Evolutionary conservation across 495 filamentous ascomycete genomes (phyloP).

Genomic region (Talaromyces adpressus): DNA sequence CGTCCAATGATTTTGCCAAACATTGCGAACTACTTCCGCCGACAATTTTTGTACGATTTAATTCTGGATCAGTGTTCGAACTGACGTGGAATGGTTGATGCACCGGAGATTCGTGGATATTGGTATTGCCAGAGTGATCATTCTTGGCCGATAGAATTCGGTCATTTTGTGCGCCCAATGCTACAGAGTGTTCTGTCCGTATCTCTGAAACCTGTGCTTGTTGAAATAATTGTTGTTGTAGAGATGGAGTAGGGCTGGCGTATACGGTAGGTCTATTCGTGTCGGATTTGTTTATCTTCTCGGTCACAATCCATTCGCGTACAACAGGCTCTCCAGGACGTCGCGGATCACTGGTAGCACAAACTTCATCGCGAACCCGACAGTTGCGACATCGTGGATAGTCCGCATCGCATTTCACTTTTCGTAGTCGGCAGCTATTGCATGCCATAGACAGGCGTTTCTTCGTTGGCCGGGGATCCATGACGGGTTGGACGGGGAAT

Average conservation of each 20-base stretch:
- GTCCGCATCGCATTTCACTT: conserved; percentile 6
- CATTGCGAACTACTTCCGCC: conserved; percentile 5
- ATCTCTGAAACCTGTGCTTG: background rate
- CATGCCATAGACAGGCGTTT: conserved; percentile 7
- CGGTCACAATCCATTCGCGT: conserved; percentile 6
- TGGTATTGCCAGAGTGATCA: background rate
- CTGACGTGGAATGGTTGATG: conserved; percentile 8
- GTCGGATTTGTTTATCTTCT: conserved; percentile 1
- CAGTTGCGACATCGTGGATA: conserved; percentile 6
- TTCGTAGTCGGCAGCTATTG: conserved; percentile 2
- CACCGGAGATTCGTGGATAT: conserved; percentile 2
- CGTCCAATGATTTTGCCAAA: conserved; percentile 4
- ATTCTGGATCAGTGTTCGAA: background rate
- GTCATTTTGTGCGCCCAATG: background rate
- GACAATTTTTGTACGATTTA: conserved; percentile 4
- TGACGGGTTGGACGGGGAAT: background rate
- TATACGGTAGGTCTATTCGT: background rate
- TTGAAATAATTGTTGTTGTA: conserved; percentile 1
- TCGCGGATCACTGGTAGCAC: background rate
- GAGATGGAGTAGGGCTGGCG: conserved; percentile 4
- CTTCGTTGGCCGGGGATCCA: conserved; percentile 2
- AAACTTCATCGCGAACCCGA: conserved; percentile 4
- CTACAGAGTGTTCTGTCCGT: background rate
- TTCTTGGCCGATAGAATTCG: background rate
- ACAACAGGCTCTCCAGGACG: conserved; percentile 1